phyloP scores from a whole-genome alignment of 805 yeast genomes.

The Lipomyces orientalis region DNA sequence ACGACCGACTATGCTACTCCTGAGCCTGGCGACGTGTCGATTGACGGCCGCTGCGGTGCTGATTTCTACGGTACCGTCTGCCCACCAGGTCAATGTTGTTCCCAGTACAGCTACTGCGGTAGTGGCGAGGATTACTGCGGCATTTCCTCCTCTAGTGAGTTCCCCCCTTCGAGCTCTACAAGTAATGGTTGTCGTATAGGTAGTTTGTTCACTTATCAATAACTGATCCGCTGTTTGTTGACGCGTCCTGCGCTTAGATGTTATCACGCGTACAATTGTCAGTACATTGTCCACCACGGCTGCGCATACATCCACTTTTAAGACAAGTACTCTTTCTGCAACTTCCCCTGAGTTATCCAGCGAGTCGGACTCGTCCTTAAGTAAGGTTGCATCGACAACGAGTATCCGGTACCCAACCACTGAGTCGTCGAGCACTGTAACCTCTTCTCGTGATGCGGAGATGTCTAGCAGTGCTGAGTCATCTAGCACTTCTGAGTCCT shows the following conservation, averaged over 20 bases:
- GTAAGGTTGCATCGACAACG: background rate
- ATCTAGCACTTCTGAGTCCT: background rate
- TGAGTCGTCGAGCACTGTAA: background rate
- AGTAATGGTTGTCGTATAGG: background rate
- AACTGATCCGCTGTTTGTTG: background rate
- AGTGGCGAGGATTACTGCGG: constrained; percentile 22
- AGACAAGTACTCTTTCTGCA: background rate
- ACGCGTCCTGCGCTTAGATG: background rate
- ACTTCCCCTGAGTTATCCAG: background rate
- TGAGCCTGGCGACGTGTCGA: constrained; percentile 8
- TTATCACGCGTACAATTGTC: background rate
- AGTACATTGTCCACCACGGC: background rate
- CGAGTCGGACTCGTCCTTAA: background rate
- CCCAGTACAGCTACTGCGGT: constrained; percentile 32
- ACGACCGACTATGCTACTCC: constrained; percentile 13
- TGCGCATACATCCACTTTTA: background rate
- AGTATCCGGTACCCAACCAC: background rate
- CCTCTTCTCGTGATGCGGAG: background rate
- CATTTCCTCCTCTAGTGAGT: constrained; percentile 6
- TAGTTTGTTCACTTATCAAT: background rate
- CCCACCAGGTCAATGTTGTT: constrained; percentile 26
- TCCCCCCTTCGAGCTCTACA: background rate
- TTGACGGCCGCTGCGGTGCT: constrained; percentile 32
- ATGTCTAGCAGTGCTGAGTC: background rate
- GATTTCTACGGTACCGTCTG: constrained; percentile 22